These are phyloP conservation scores for Penicillium manginii DNA, from an alignment of 495 filamentous ascomycete genomes.

Conservation along the genomic window DNA sequence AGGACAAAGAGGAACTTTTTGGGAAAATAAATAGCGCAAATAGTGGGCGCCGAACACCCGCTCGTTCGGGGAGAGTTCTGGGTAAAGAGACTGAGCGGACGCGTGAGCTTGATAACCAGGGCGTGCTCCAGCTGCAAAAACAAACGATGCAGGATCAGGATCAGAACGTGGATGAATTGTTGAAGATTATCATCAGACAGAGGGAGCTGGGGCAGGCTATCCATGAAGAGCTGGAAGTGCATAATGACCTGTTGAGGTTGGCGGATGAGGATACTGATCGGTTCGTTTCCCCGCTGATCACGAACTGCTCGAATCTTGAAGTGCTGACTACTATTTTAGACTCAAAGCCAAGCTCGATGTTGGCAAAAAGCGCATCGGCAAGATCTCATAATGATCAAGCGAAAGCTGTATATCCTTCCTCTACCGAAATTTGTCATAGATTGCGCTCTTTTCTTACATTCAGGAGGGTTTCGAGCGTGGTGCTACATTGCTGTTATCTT, in stretches of 20 bases:
- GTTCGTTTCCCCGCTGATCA: constrained; percentile 36
- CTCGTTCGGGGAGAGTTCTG: constrained; percentile 66
- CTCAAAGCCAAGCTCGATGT: constrained; percentile 78
- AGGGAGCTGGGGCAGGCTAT: constrained; percentile 86
- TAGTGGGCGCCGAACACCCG: constrained; percentile 29
- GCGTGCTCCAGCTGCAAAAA: constrained; percentile 82
- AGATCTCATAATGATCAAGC: constrained; percentile 59
- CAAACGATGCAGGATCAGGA: constrained; percentile 89
- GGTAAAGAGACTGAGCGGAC: constrained; percentile 90
- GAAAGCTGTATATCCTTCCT: not conserved
- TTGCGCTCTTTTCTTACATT: not conserved
- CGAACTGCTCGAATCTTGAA: not conserved
- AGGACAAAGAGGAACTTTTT: constrained; percentile 61
- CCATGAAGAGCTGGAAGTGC: constrained; percentile 79
- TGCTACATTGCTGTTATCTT: constrained; percentile 6
- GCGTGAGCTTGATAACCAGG: constrained; percentile 86
- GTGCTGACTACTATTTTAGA: constrained; percentile 39
- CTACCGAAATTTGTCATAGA: constrained; percentile 3
- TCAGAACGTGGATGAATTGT: constrained; percentile 72
- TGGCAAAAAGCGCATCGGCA: constrained; percentile 78
- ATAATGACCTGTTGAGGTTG: constrained; percentile 78
- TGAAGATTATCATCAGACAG: constrained; percentile 76
- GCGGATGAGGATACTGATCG: constrained; percentile 75
- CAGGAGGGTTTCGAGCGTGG: not conserved
- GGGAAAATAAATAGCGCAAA: constrained; percentile 15